phyloP scores from a whole-genome alignment of 495 filamentous ascomycete species.

The Penicillium soppii region DNA sequence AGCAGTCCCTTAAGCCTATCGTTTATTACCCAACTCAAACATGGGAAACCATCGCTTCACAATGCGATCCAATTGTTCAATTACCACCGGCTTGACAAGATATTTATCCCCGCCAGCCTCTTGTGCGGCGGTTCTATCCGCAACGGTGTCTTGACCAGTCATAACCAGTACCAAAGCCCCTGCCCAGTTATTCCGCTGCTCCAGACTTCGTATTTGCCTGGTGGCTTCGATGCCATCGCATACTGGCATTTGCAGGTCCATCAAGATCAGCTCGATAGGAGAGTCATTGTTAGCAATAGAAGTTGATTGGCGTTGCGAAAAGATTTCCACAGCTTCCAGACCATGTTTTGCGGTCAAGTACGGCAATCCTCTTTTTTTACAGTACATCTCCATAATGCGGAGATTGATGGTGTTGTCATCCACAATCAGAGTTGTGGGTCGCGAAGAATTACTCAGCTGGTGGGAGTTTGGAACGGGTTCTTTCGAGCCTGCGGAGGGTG shows the following conservation, averaged over 20 bases:
- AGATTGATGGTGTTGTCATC: slow-evolving; percentile 19
- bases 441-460: not conserved
- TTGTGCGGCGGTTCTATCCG: slow-evolving; percentile 12
- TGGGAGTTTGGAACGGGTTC: not conserved
- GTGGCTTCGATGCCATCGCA: slow-evolving; percentile 90
- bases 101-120: slow-evolving; percentile 11
- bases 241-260: slow-evolving; percentile 90
- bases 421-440: slow-evolving; percentile 8
- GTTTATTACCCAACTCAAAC: no score
- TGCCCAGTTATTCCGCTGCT: slow-evolving; percentile 59
- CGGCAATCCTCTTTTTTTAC: slow-evolving; percentile 8
- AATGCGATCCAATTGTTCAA: slow-evolving; percentile 12
- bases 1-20: no score
- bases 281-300: not conserved
- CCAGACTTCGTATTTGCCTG: slow-evolving; percentile 77
- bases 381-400: slow-evolving; percentile 17
- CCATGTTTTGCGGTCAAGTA: slow-evolving; percentile 11
- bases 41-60: slow-evolving; percentile 8
- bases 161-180: slow-evolving; percentile 8
- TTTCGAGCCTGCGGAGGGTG: not conserved
- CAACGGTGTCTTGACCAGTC: slow-evolving; percentile 16
- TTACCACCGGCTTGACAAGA: slow-evolving; percentile 15
- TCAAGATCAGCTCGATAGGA: slow-evolving; percentile 73
- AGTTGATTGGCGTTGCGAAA: not conserved
- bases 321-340: slow-evolving; percentile 10